Evolutionary conservation across 257 asterid genomes (phyloP), one percentile per base, ranked within the genome.

Genomic region (Solanum sitiens): DNA sequence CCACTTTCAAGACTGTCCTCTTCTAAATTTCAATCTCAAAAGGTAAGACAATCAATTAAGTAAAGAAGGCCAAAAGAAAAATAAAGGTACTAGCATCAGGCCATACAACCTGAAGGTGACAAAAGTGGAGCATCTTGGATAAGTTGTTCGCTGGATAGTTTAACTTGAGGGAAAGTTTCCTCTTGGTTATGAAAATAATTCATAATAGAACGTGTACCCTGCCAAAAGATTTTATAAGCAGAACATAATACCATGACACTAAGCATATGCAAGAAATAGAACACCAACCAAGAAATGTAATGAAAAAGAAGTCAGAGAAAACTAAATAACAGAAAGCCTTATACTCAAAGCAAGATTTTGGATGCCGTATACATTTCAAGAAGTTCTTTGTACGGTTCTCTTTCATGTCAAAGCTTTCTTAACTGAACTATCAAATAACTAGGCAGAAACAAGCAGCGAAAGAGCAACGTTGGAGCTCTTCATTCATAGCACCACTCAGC

Each of bases 181-280:
- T 88, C 89, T 89, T 83, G 92, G 90, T 90, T 91, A 86, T 88
- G 92, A 90, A 95, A 97, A 89, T 97, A 97, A 89, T 93, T 93
- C 90, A 87, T 90, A 87, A 97, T 97, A 88, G 98, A 94, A 84
- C 90, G 94, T 83, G 98, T 95, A 76, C 99, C 99, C 99, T 97
- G 97, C 83, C 87, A 91, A 90, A 89, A 86, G 87, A 87, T 89
- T 86, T 37, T 56, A 83, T 80, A 39, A 88, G 75, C 35, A 87
- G 76, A 86, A 47, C 68, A 80, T 53, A 73, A 86, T 79, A 56
- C 83, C 63, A 75, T 59, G 80, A 70, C 85, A 72, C 70, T 84
- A 80, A 20, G 87, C 76, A 32, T 53, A 42, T 77, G 75, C 90
- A 47, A 25, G 84, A 65, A 63, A 35, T 47, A 47, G 8, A 47